phyloP scores from a whole-genome alignment of 2,329 filamentous ascomycete genomes.

The Ophiostoma tasmaniense region DNA sequence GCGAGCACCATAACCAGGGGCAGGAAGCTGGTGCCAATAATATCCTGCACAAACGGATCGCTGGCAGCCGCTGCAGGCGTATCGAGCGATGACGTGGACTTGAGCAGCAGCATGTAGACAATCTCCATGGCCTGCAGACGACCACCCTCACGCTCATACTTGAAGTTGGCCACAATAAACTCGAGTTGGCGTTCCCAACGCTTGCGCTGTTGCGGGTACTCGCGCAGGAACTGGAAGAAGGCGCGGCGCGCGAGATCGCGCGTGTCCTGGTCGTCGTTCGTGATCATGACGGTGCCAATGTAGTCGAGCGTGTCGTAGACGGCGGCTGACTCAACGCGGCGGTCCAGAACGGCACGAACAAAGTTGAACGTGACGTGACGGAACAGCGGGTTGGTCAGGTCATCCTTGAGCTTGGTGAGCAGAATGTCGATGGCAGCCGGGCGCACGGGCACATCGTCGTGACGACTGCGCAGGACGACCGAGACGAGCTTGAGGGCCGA shows the following conservation, averaged over 20 bases:
- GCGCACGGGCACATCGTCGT: slow-evolving; percentile 65
- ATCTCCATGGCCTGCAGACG: slow-evolving; percentile 90
- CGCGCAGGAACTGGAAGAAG: slow-evolving; percentile 88
- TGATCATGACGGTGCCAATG: slow-evolving; percentile 87
- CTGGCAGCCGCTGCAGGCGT: slow-evolving; percentile 3
- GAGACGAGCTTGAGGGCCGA: slow-evolving; percentile 82
- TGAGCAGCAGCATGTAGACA: slow-evolving; percentile 74
- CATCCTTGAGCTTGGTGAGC: slow-evolving; percentile 71
- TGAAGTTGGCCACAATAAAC: slow-evolving; percentile 83
- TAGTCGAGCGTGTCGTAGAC: slow-evolving; percentile 90
- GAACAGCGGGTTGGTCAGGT: slow-evolving; percentile 85
- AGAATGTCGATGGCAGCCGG: slow-evolving; percentile 77
- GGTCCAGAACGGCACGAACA: slow-evolving; percentile 73
- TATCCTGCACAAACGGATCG: slow-evolving; percentile 72
- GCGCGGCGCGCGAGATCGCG: slow-evolving; percentile 80
- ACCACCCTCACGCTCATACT: slow-evolving; percentile 82
- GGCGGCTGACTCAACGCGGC: slow-evolving; percentile 74
- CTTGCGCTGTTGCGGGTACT: slow-evolving; percentile 87
- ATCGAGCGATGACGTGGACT: slow-evolving; percentile 48
- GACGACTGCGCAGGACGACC: slow-evolving; percentile 72
- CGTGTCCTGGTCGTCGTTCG: slow-evolving; percentile 82
- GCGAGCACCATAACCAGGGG: slow-evolving; percentile 76
- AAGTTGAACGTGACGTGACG: slow-evolving; percentile 95
- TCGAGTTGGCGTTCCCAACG: slow-evolving; percentile 82
- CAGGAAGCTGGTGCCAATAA: slow-evolving; percentile 73